Percentiles rank a stretch among this genome's conserved stretches.
Conservation (phyloP, 2,329 filamentous ascomycete species). For the Conoideocrella luteorostrata region DNA sequence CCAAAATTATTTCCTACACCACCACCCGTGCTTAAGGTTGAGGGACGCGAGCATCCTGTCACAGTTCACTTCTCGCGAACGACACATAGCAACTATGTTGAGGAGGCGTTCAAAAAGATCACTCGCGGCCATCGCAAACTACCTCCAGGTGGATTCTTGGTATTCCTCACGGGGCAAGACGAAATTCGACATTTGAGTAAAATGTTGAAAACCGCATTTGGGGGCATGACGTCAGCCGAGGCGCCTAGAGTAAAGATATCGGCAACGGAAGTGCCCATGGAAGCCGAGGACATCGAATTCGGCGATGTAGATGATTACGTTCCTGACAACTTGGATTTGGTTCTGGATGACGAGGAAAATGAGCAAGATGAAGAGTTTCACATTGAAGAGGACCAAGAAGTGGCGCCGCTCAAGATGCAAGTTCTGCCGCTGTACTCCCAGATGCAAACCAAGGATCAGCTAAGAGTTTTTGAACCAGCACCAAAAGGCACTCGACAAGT, state of each 20-base stretch:
- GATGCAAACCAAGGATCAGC: constrained; percentile 81
- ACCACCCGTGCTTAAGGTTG: constrained; percentile 80
- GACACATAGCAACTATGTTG: constrained; percentile 81
- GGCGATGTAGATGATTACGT: constrained; percentile 59
- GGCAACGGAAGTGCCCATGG: constrained; percentile 69
- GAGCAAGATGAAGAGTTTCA: constrained; percentile 59
- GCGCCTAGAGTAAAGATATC: constrained; percentile 68
- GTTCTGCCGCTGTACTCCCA: constrained; percentile 92
- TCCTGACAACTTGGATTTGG: constrained; percentile 53
- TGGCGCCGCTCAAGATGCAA: constrained; percentile 68
- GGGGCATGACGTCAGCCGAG: constrained; percentile 48
- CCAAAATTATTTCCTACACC: constrained; percentile 66
- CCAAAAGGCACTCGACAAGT: constrained; percentile 80
- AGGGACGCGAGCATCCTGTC: constrained; percentile 87
- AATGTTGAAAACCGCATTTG: constrained; percentile 62
- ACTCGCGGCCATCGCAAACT: constrained; percentile 82
- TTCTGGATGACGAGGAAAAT: constrained; percentile 50
- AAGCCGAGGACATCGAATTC: constrained; percentile 82
- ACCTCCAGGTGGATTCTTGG: constrained; percentile 82
- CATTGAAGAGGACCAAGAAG: constrained; percentile 54
- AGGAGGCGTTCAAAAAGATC: constrained; percentile 84
- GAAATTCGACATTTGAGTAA: constrained; percentile 85
- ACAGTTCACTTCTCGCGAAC: constrained; percentile 80
- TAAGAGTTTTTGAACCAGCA: constrained; percentile 79
- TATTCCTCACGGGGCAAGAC: constrained; percentile 89